Evolutionary conservation across 495 filamentous ascomycete species (phyloP).

Genomic region (Gamarada debralockiae): DNA sequence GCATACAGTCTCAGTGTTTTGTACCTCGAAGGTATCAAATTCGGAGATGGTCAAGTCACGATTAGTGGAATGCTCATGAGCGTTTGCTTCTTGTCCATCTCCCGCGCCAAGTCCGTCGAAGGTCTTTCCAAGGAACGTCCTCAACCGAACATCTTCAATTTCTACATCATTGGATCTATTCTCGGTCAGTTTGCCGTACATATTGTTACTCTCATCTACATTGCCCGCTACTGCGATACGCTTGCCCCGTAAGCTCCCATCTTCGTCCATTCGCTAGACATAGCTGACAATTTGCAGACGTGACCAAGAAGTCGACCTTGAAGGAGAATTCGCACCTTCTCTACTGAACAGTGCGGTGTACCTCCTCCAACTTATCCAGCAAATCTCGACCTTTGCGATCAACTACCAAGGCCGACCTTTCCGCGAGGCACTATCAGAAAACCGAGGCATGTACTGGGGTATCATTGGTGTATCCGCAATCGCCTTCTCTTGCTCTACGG

Average conservation of each 20-base stretch:
- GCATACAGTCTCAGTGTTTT: slow-evolving; percentile 96
- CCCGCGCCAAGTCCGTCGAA: slow-evolving; percentile 91
- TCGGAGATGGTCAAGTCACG: slow-evolving; percentile 96
- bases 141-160: slow-evolving; percentile 98
- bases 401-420: slow-evolving; percentile 99
- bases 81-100: slow-evolving; percentile 97
- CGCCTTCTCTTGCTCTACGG: slow-evolving; percentile 93
- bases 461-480: slow-evolving; percentile 82
- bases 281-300: slow-evolving; percentile 49
- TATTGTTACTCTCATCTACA: slow-evolving; percentile 89
- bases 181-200: slow-evolving; percentile 97
- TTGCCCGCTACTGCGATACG: slow-evolving; percentile 80
- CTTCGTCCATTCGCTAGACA: not conserved
- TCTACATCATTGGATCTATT: slow-evolving; percentile 97
- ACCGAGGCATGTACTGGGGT: slow-evolving; percentile 97
- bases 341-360: slow-evolving; percentile 97
- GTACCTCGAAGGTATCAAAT: slow-evolving; percentile 98
- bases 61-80: slow-evolving; percentile 99
- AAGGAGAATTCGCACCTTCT: slow-evolving; percentile 91
- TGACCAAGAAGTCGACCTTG: slow-evolving; percentile 73
- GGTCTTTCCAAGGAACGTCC: slow-evolving; percentile 94
- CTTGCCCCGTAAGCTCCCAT: slow-evolving; percentile 68
- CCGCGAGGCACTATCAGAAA: slow-evolving; percentile 92
- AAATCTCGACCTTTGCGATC: slow-evolving; percentile 98
- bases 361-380: slow-evolving; percentile 96